phyloP scores from a whole-genome alignment of 495 filamentous ascomycete genomes.

The Amniculicola lignicola region DNA sequence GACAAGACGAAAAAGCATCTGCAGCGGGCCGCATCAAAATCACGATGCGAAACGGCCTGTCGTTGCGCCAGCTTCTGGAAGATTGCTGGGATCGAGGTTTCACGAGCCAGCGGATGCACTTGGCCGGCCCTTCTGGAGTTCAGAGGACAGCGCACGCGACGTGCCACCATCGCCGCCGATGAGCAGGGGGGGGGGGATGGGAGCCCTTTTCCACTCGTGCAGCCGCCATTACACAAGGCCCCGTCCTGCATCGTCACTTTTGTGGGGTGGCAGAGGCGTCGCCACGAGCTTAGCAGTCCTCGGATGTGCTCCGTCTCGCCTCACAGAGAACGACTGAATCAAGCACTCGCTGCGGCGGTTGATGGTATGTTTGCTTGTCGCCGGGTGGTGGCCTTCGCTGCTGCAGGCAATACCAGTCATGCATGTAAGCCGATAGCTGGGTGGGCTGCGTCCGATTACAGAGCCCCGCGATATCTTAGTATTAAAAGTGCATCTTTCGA shows the following conservation, averaged over 20 bases:
- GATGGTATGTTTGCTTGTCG: not conserved
- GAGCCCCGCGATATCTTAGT: too few species aligned
- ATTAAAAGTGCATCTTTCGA: too few species aligned
- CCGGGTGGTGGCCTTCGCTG: not conserved
- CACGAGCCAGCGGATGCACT: constrained; percentile 8
- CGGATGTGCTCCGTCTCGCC: constrained; percentile 24
- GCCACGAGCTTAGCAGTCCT: constrained; percentile 22
- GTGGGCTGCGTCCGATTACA: constrained; percentile 1
- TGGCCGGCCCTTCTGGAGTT: not conserved
- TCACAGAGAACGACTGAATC: constrained; percentile 2
- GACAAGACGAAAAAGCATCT: constrained; percentile 7
- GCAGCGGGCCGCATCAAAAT: not conserved
- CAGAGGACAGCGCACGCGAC: constrained; percentile 24
- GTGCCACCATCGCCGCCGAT: constrained; percentile 1
- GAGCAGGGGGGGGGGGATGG: constrained; percentile 9
- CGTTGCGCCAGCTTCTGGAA: constrained; percentile 20
- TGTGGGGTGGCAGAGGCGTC: constrained; percentile 11
- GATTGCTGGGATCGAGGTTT: constrained; percentile 14
- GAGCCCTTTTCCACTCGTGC: constrained; percentile 12
- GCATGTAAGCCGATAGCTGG: constrained; percentile 13
- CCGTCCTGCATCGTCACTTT: constrained; percentile 24
- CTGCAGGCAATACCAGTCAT: not conserved
- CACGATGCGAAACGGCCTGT: constrained; percentile 10
- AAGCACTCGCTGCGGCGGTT: not conserved
- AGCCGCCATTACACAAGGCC: constrained; percentile 3